Base-by-base conservation (phyloP, 306 rosid species). In the Spatholobus suberectus region DNA sequence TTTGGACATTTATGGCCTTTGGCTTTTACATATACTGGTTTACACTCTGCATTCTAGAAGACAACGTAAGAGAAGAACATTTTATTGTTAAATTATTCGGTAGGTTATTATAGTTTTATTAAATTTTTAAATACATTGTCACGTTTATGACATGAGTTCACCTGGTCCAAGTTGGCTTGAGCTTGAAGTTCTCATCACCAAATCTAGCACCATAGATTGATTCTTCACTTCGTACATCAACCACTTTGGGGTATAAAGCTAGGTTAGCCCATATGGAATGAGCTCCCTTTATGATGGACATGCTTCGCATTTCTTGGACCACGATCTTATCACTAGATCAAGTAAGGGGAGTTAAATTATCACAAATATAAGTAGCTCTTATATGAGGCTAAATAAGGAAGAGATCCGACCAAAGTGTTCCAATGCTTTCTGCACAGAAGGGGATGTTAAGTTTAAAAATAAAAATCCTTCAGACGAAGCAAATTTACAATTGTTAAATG, bases 221-320 rank as follows among this genome's bases (percentile, higher is more conserved):
- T 79, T 92, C 97, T 55, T 97, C 93, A 40, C 97, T 61, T 97
- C 94, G 34, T 95, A 93, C 20, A 20, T 94, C 95, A 5, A 5
- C 57, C 98, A 8, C 97, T 49, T 94, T 93, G 59, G 59, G 89
- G 91, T 95, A 92, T 92, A 79, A 94, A 92, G 82, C 89, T 86
- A 44, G 91, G 95, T 78, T 92, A 65, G 90, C 87, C 79, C 92
- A 18, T 86, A n/a, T n/a, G n/a, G n/a, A n/a, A n/a, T n/a, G n/a
- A n/a, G n/a, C n/a, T 94, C 29, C 96, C 89, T 84, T 86, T 89
- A 88, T 91, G 89, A 67, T 89, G 92, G 44, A 94, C 93, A 77
- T 85, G 86, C n/a, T 90, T 93, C 73, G 86, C 81, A 63, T 89
- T 88, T 58, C 58, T 85, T n/a, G n/a, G n/a, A 51, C 96, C 97